Evolutionary conservation across 2,329 filamentous ascomycete species (phyloP).

Genomic region (Paraphaeosphaeria sporulosa): DNA sequence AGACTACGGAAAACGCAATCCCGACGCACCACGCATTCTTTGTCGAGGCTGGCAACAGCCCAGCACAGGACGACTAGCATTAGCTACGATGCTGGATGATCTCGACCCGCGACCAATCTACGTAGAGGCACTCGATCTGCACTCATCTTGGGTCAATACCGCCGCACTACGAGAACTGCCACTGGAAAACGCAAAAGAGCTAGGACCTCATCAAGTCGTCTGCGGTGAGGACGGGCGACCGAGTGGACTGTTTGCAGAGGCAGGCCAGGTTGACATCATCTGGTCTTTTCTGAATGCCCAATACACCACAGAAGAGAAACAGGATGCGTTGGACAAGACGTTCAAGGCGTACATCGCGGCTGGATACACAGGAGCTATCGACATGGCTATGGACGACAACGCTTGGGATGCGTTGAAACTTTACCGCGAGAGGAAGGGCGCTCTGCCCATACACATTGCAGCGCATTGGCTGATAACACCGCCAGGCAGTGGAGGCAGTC

Average conservation of each 20-base stretch:
- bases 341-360: slow-evolving; percentile 58
- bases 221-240: slow-evolving; percentile 57
- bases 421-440: slow-evolving; percentile 35
- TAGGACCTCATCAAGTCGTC: slow-evolving; percentile 60
- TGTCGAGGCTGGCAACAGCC: slow-evolving; percentile 64
- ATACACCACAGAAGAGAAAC: slow-evolving; percentile 58
- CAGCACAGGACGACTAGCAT: slow-evolving; percentile 60
- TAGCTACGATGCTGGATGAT: slow-evolving; percentile 61
- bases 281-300: slow-evolving; percentile 63
- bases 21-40: slow-evolving; percentile 57
- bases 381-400: slow-evolving; percentile 68
- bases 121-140: slow-evolving; percentile 65
- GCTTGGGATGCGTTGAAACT: slow-evolving; percentile 59
- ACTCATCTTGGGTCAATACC: slow-evolving; percentile 63
- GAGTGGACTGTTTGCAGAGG: slow-evolving; percentile 62
- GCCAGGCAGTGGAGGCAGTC: slow-evolving; percentile 52
- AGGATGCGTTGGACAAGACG: slow-evolving; percentile 55
- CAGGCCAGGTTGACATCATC: slow-evolving; percentile 60
- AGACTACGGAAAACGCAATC: slow-evolving; percentile 55
- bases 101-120: slow-evolving; percentile 61
- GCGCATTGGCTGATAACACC: slow-evolving; percentile 65
- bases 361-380: slow-evolving; percentile 64
- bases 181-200: slow-evolving; percentile 55
- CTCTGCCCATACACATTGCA: slow-evolving; percentile 57
- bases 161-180: slow-evolving; percentile 61